Evolutionary conservation across 495 filamentous ascomycete species (phyloP).

Genomic region (Penicillium psychrofluorescens): DNA sequence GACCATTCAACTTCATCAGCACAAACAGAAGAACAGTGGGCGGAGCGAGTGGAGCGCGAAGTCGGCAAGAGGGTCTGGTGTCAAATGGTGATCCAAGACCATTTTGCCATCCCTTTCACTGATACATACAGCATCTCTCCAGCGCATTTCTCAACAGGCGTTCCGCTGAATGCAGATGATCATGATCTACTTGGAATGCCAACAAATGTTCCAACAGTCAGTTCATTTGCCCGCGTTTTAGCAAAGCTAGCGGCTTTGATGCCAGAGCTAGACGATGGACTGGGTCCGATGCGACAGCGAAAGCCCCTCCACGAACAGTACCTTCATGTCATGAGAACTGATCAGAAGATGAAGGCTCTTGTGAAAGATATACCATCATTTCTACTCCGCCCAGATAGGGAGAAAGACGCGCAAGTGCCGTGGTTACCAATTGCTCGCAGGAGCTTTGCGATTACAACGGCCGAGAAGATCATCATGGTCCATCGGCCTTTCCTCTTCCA

Average conservation of each 20-base stretch:
- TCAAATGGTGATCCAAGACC: conserved; percentile 40
- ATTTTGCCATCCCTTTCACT: conserved; percentile 41
- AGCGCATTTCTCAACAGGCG: conserved; percentile 30
- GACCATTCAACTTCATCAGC: conserved; percentile 8
- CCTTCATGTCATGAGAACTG: conserved; percentile 33
- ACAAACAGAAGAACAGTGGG: conserved; percentile 18
- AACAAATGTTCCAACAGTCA: conserved; percentile 27
- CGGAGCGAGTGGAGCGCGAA: conserved; percentile 26
- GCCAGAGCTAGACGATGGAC: conserved; percentile 32
- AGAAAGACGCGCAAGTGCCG: conserved; percentile 26
- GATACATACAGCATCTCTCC: conserved; percentile 39
- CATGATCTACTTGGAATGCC: conserved; percentile 28
- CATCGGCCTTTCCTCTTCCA: conserved; percentile 39
- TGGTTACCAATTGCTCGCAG: conserved; percentile 34
- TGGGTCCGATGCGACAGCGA: conserved; percentile 22
- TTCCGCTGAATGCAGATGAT: conserved; percentile 33
- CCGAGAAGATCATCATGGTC: conserved; percentile 48
- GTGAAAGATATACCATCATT: conserved; percentile 24
- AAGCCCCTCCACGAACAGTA: conserved; percentile 29
- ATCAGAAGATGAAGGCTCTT: conserved; percentile 34
- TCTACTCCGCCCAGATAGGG: conserved; percentile 16
- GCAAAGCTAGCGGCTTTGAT: conserved; percentile 33
- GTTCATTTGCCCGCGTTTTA: conserved; percentile 31
- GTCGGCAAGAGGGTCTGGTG: conserved; percentile 37
- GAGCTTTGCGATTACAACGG: conserved; percentile 34